phyloP scores from a whole-genome alignment of 2,329 filamentous ascomycete genomes.

The Curvularia spicifera region DNA sequence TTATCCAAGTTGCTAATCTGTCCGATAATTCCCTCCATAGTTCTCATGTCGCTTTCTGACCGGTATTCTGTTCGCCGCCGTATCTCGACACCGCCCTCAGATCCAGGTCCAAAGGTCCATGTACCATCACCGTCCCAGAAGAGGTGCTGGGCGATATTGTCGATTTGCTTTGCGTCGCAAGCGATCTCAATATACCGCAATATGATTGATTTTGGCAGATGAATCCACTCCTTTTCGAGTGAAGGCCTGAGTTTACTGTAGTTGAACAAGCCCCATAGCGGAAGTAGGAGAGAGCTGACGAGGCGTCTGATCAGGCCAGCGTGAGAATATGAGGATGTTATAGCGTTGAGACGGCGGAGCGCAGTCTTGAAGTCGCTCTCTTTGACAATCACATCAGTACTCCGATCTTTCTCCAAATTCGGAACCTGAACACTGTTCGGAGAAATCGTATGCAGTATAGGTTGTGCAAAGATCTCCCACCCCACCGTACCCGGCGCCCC shows the following conservation, averaged over 20 bases:
- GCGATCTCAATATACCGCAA: conserved; percentile 62
- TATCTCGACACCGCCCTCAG: conserved; percentile 61
- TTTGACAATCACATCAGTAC: conserved; percentile 55
- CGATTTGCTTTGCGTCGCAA: conserved; percentile 59
- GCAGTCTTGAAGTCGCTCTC: conserved; percentile 58
- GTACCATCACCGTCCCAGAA: conserved; percentile 59
- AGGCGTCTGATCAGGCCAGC: conserved; percentile 69
- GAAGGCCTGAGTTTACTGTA: conserved; percentile 52
- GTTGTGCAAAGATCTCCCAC: conserved; percentile 67
- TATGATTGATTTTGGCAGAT: conserved; percentile 34
- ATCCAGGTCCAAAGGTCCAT: conserved; percentile 62
- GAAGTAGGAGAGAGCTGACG: conserved; percentile 63
- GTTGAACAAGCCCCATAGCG: conserved; percentile 68
- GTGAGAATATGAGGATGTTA: conserved; percentile 70
- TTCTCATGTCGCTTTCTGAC: conserved; percentile 66
- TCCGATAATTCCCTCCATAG: conserved; percentile 71
- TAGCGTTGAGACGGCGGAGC: conserved; percentile 61
- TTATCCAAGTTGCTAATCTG: conserved; percentile 39
- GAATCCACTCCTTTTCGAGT: conserved; percentile 36
- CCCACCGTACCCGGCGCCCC: conserved; percentile 68
- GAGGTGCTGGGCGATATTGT: conserved; percentile 60
- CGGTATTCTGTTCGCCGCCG: conserved; percentile 74
- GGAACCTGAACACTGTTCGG: conserved; percentile 40
- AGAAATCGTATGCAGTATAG: conserved; percentile 62
- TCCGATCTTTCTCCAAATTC: conserved; percentile 43